phyloP scores from a whole-genome alignment of 2,329 filamentous ascomycete genomes.

The Pseudogymnoascus sp. region DNA sequence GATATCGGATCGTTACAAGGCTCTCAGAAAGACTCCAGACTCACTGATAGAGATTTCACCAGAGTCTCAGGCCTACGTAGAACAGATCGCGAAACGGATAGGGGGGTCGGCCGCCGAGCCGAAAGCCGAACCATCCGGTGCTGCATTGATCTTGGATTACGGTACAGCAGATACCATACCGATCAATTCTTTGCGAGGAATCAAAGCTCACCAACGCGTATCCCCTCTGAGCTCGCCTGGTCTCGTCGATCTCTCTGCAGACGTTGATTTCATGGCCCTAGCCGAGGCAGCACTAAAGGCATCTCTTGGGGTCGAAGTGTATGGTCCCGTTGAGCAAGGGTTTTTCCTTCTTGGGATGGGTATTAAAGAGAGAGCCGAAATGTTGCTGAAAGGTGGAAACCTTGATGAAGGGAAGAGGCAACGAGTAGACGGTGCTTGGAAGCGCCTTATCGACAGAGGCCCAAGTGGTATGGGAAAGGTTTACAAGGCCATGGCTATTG shows the following conservation, averaged over 20 bases:
- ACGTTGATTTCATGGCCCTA: slow-evolving; percentile 86
- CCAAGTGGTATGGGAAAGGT: slow-evolving; percentile 86
- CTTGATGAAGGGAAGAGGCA: slow-evolving; percentile 43
- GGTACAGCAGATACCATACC: slow-evolving; percentile 74
- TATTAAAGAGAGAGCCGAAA: slow-evolving; percentile 67
- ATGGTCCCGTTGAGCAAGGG: slow-evolving; percentile 83
- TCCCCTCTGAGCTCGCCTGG: slow-evolving; percentile 76
- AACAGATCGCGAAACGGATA: slow-evolving; percentile 77
- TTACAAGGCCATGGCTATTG: slow-evolving; percentile 86
- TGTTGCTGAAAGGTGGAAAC: slow-evolving; percentile 47
- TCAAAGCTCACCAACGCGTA: slow-evolving; percentile 67
- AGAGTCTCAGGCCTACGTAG: slow-evolving; percentile 71
- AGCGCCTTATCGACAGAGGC: slow-evolving; percentile 73
- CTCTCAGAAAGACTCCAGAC: slow-evolving; percentile 58
- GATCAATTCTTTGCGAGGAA: slow-evolving; percentile 83
- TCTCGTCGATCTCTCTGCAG: slow-evolving; percentile 78
- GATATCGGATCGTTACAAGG: slow-evolving; percentile 69
- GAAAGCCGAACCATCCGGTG: slow-evolving; percentile 64
- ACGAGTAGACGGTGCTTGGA: slow-evolving; percentile 68
- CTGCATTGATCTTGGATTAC: slow-evolving; percentile 94
- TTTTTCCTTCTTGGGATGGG: slow-evolving; percentile 75
- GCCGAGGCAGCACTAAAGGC: slow-evolving; percentile 73
- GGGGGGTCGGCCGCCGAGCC: slow-evolving; percentile 54
- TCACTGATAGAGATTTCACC: slow-evolving; percentile 86
- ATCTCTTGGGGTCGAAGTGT: slow-evolving; percentile 77